Evolutionary conservation across 2,329 filamentous ascomycete species (phyloP).

Genomic region (Fusarium nematophilum): DNA sequence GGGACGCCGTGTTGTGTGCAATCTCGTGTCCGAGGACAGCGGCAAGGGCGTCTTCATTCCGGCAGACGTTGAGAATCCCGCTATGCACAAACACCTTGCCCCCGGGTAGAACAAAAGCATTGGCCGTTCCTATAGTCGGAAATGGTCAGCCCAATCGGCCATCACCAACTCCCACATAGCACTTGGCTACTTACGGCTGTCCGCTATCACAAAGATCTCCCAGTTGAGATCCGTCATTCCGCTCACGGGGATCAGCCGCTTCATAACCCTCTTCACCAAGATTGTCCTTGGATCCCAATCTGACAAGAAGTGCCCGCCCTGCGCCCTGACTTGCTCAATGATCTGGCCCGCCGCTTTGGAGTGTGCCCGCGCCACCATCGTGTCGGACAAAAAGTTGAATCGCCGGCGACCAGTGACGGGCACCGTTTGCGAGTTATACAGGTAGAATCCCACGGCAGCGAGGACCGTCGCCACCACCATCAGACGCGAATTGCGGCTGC

Average conservation of each 20-base stretch:
- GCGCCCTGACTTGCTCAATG: slow-evolving; percentile 63
- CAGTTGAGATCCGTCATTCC: slow-evolving; percentile 70
- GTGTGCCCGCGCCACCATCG: slow-evolving; percentile 62
- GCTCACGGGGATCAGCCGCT: slow-evolving; percentile 73
- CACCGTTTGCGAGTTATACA: slow-evolving; percentile 76
- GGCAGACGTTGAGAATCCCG: slow-evolving; percentile 75
- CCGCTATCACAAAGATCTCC: slow-evolving; percentile 82
- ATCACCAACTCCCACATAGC: neutral
- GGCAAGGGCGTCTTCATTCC: slow-evolving; percentile 76
- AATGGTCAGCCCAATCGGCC: slow-evolving; percentile 8
- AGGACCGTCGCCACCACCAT: slow-evolving; percentile 55
- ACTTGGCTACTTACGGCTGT: slow-evolving; percentile 56
- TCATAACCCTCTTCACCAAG: slow-evolving; percentile 73
- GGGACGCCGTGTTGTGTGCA: slow-evolving; percentile 78
- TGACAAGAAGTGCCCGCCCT: slow-evolving; percentile 66
- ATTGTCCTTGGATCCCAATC: slow-evolving; percentile 67
- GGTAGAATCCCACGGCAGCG: slow-evolving; percentile 69
- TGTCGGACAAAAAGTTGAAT: slow-evolving; percentile 74
- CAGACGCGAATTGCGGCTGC: slow-evolving; percentile 46
- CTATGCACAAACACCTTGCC: slow-evolving; percentile 85
- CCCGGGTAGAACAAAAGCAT: slow-evolving; percentile 82
- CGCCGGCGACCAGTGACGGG: slow-evolving; percentile 77
- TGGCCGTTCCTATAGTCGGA: slow-evolving; percentile 60
- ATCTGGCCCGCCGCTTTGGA: slow-evolving; percentile 51
- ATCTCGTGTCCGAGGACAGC: slow-evolving; percentile 85